Conservation (phyloP, 2,329 filamentous ascomycete species). For the Chalaropsis thielavioides region DNA sequence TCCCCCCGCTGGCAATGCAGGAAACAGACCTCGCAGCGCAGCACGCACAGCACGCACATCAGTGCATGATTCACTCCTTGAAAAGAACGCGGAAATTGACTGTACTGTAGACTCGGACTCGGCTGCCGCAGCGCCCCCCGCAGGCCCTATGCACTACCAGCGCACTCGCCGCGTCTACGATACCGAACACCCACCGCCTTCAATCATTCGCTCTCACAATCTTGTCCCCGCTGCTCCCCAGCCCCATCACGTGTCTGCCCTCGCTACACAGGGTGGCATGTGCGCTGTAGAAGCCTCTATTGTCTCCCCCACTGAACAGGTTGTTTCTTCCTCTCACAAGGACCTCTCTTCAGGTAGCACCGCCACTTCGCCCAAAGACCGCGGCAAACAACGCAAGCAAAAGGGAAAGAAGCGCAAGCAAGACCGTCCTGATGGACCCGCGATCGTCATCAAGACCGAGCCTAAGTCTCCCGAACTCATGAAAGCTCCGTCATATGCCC, state of each 20-base stretch:
- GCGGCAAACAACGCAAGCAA: constrained; percentile 27
- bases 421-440: constrained; percentile 30
- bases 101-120: constrained; percentile 4
- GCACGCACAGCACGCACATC: neutral
- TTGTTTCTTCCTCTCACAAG: neutral
- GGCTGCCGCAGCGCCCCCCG: neutral
- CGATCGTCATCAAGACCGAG: constrained; percentile 46
- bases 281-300: constrained; percentile 10
- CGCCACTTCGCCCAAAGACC: constrained; percentile 3
- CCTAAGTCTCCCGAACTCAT: constrained; percentile 50
- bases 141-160: constrained; percentile 6
- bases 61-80: neutral
- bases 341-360: constrained; percentile 10
- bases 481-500: constrained; percentile 36
- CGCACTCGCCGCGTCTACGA: constrained; percentile 12
- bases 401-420: constrained; percentile 39
- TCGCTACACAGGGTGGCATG: constrained; percentile 26
- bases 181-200: constrained; percentile 31
- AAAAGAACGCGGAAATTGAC: constrained; percentile 15
- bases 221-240: constrained; percentile 60
- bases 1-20: neutral
- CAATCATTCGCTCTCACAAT: constrained; percentile 58
- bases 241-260: constrained; percentile 51
- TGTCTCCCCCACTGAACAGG: constrained; percentile 23
- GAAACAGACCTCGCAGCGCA: neutral